Evolutionary conservation across 257 asterid genomes (phyloP), one percentile per base, ranked within the genome.

Genomic region (Solanum pimpinellifolium): DNA sequence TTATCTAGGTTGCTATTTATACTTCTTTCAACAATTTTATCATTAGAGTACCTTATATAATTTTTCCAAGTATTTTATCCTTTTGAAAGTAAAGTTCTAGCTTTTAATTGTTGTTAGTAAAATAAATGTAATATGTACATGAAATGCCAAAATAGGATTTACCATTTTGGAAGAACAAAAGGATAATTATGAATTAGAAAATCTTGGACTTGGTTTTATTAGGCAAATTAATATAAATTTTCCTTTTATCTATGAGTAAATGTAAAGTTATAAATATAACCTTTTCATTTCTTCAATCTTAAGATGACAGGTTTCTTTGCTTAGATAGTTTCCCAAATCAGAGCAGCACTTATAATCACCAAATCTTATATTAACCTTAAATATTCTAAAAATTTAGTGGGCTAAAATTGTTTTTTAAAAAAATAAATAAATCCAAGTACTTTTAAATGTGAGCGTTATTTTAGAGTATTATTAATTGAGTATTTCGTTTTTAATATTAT

Each of bases 231-330:
- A 62, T 23, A 60, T 60, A 23, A 3, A 2, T 29, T 80, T 47
- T 41, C 81, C 11, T 69, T 69, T 2, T 6, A 29, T 80, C 85
- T 9, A 29, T 29, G 85, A 10, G 85, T 81, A 81, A 81, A 49
- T 49, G 11, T 29, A 18, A 80, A 80, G 69, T 31, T 29, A 46
- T 16, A 80, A 62, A 62, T 62, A 62, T 18, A 81, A 49, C 44
- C 10, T 49, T 47, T 80, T 81, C 29, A 49, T 27, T 23, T 56
- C 91, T 91, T 91, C 65, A 85, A 84, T 82, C 11, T 37, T 66
- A 91, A 88, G 93, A 49, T 81, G 46, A 16, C 44, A 47, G 85
- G 29, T 29, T 81, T 81, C 69, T 81, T 81, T 47, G 69, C 85
- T 81, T 81, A 47, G 27, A 47, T 49, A 47, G 44, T 80, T 49